Percentiles rank a stretch among this genome's conserved stretches.
These are phyloP conservation scores for Magnolia sinica DNA, from an alignment of 164 flowering plant species.

Conservation along the genomic window DNA sequence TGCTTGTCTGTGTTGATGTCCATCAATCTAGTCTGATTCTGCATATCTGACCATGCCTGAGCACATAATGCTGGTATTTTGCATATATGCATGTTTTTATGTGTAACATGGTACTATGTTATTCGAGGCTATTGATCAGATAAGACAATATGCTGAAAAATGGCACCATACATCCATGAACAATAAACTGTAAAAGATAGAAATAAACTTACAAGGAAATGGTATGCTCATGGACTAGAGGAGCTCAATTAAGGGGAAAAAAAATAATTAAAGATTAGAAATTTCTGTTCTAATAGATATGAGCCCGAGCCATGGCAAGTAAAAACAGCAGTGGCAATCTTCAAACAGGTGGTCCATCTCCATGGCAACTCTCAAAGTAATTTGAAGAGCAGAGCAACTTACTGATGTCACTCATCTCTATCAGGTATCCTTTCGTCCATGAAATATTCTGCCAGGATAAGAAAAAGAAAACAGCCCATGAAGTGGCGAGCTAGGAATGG, in stretches of 20 bases:
- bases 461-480: neutral
- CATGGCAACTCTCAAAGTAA: neutral
- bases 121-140: neutral
- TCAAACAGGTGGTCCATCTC: neutral
- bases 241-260: neutral
- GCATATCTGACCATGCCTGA: too few species aligned
- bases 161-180: constrained; percentile 1
- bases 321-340: neutral
- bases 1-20: too few species aligned
- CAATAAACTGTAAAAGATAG: neutral
- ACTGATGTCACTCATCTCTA: neutral
- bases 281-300: too few species aligned
- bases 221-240: neutral
- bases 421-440: neutral
- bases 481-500: neutral
- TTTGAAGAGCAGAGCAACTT: neutral
- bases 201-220: neutral
- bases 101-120: neutral
- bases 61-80: neutral
- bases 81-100: neutral
- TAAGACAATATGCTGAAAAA: neutral
- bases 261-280: neutral
- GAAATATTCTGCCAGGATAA: neutral
- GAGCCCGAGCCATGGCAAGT: neutral
- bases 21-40: too few species aligned